These are phyloP conservation scores for Naganishia kalamii DNA, from an alignment of 768 basidiomycete species.

Conservation along the genomic window DNA sequence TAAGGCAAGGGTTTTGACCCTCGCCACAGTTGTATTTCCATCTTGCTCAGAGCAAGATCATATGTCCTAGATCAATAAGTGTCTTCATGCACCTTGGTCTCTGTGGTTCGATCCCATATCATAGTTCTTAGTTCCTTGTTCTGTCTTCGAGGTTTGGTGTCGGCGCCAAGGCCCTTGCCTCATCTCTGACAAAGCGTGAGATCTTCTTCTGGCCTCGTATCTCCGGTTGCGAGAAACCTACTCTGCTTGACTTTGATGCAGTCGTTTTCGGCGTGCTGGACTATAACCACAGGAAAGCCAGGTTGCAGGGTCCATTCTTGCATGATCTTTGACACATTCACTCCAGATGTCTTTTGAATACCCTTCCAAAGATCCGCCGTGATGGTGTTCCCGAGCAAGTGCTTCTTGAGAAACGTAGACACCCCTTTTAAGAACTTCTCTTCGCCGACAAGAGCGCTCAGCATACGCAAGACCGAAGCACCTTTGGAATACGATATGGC, in stretches of 20 bases:
- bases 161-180: no score
- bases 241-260: constrained; percentile 71
- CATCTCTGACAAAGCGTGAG: no score
- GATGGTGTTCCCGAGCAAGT: constrained; percentile 74
- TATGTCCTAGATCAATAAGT: no score
- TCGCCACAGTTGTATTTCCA: no score
- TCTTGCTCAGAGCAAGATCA: no score
- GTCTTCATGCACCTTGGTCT: no score
- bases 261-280: constrained; percentile 65
- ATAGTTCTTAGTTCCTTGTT: no score
- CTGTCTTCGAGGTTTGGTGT: no score
- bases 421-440: constrained; percentile 81
- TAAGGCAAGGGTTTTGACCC: no score
- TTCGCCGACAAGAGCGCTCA: constrained; percentile 79
- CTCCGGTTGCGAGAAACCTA: constrained; percentile 84
- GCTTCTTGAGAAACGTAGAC: constrained; percentile 82
- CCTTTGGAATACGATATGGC: constrained; percentile 59
- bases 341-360: constrained; percentile 63
- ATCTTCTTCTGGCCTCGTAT: constrained; percentile 73
- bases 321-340: constrained; percentile 74
- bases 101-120: no score
- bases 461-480: constrained; percentile 76
- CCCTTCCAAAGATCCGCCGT: constrained; percentile 84
- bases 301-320: constrained; percentile 82
- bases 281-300: constrained; percentile 84